phyloP scores from a whole-genome alignment of 164 flowering plant genomes.

The Santalum album region DNA sequence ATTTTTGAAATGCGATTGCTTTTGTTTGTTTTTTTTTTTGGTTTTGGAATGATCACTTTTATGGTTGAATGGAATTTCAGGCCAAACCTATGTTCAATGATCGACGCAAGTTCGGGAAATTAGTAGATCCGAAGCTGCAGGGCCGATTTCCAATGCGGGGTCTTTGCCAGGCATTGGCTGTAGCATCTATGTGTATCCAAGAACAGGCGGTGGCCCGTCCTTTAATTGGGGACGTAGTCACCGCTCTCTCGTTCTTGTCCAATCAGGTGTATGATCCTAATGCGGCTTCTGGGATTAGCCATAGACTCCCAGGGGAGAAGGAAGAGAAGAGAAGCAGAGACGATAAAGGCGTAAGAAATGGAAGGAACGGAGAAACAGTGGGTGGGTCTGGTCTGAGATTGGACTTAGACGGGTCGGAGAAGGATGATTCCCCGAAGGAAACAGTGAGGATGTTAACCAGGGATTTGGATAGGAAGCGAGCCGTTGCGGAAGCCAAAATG shows the following conservation, averaged over 20 bases:
- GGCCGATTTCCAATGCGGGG: constrained; percentile 56
- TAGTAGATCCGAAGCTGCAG: constrained; percentile 50
- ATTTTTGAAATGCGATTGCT: no score
- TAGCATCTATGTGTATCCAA: constrained; percentile 64
- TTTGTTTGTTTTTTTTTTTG: no score
- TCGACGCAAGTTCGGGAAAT: constrained; percentile 38
- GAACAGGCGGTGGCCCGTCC: constrained; percentile 68
- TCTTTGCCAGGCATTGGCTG: constrained; percentile 58
- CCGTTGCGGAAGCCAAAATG: constrained; percentile 94
- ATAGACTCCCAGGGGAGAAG: constrained; percentile 19
- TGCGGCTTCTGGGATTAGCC: constrained; percentile 15
- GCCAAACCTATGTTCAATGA: constrained; percentile 60
- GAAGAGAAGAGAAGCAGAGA: constrained; percentile 35
- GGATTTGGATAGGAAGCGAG: constrained; percentile 66
- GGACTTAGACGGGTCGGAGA: constrained; percentile 69
- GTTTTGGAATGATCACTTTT: neutral
- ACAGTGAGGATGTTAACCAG: constrained; percentile 47
- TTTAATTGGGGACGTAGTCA: constrained; percentile 52
- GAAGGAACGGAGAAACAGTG: no score
- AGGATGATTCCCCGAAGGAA: constrained; percentile 69
- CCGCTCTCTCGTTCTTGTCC: constrained; percentile 54
- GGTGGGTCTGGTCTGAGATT: constrained; percentile 58
- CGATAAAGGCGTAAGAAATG: constrained; percentile 28
- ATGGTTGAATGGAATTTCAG: constrained; percentile 22
- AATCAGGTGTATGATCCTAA: constrained; percentile 43